Percentiles rank a stretch among this genome's conserved stretches.
These are phyloP conservation scores for Hemileccinum impolitum DNA, from an alignment of 768 basidiomycete species.

Conservation along the genomic window DNA sequence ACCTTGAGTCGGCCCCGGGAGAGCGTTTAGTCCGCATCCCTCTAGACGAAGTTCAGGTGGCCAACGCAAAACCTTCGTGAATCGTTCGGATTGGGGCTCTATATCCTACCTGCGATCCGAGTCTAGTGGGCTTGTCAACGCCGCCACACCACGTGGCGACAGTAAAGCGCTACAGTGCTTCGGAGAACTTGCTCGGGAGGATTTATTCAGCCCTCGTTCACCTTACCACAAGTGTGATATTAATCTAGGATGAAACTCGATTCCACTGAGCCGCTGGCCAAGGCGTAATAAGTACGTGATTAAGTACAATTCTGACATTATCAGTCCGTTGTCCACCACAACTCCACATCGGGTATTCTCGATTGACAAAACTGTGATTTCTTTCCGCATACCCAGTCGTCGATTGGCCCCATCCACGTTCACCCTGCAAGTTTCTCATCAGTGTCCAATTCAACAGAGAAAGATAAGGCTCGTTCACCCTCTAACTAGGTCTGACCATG, in stretches of 20 bases:
- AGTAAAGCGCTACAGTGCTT: too few relatives aligned
- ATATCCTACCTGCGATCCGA: too few relatives aligned
- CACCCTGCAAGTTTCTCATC: neutral
- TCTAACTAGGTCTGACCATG: conserved; percentile 2
- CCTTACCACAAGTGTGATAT: neutral
- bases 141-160: too few relatives aligned
- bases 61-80: conserved; percentile 13
- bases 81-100: neutral
- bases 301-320: neutral
- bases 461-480: neutral
- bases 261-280: too few relatives aligned
- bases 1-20: conserved; percentile 34
- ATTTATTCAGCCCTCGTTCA: neutral
- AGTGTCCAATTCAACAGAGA: neutral
- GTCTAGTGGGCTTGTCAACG: too few relatives aligned
- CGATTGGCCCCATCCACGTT: neutral
- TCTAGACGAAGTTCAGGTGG: conserved; percentile 56
- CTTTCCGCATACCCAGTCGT: neutral
- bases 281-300: conserved; percentile 1
- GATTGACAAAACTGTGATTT: neutral
- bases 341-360: neutral
- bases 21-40: conserved; percentile 73
- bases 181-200: too few relatives aligned
- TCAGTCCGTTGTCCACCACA: neutral
- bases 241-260: neutral